These are phyloP conservation scores for Lasiodiplodia sp. DNA, from an alignment of 2,329 filamentous ascomycete genomes.

Conservation along the genomic window DNA sequence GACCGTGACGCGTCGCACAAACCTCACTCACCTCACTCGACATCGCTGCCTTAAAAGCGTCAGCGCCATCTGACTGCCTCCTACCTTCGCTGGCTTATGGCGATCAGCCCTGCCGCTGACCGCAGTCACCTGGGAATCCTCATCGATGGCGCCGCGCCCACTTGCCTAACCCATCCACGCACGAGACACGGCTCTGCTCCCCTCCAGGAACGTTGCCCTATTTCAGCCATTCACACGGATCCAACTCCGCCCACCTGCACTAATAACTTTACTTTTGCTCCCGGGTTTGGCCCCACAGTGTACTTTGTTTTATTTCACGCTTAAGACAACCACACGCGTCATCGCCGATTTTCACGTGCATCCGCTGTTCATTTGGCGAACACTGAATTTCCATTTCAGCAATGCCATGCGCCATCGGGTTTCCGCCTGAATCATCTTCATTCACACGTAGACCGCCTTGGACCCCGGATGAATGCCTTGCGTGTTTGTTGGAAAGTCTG, in stretches of 20 bases:
- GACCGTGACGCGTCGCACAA: constrained; percentile 5
- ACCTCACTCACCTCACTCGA: neutral
- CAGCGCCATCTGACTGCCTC: constrained; percentile 6
- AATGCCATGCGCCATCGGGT: neutral
- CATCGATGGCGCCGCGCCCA: constrained; percentile 1
- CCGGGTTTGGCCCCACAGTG: neutral
- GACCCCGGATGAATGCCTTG: too few species aligned
- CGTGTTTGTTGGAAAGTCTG: neutral
- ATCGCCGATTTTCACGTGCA: neutral
- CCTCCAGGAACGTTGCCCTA: constrained; percentile 14
- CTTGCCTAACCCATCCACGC: neutral
- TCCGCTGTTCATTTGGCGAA: neutral
- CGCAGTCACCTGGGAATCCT: constrained; percentile 18
- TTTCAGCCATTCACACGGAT: neutral
- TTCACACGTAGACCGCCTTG: neutral
- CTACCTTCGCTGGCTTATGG: neutral
- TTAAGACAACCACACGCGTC: neutral
- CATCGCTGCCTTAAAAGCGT: neutral
- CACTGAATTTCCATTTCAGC: neutral
- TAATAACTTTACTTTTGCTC: neutral
- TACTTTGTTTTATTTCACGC: neutral
- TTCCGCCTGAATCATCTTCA: neutral
- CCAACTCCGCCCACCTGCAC: constrained; percentile 2
- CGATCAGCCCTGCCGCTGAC: constrained; percentile 18
- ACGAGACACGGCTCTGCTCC: constrained; percentile 12